Evolutionary conservation across 2,329 filamentous ascomycete genomes (phyloP).

Genomic region (Aspergillus felis): DNA sequence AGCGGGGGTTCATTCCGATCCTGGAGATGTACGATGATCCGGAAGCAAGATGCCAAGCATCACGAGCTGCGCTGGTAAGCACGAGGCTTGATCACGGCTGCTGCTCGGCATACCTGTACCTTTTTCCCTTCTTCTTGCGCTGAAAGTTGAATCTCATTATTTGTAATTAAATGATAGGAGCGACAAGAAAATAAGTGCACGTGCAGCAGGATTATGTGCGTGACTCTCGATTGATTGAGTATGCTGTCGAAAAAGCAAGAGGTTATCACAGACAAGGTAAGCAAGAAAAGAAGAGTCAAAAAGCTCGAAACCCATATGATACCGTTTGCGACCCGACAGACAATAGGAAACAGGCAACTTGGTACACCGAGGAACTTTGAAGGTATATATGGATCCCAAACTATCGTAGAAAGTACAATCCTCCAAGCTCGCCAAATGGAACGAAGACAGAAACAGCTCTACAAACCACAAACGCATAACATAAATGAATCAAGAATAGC

Average conservation of each 20-base stretch:
- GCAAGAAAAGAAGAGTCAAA: conserved; percentile 8
- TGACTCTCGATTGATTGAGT: conserved; percentile 16
- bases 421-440: conserved; percentile 6
- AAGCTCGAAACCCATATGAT: background rate
- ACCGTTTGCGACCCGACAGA: conserved; percentile 13
- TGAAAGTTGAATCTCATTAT: background rate
- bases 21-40: background rate
- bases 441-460: conserved; percentile 6
- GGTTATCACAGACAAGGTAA: conserved; percentile 5
- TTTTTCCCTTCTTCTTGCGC: too few relatives aligned
- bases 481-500: conserved; percentile 16
- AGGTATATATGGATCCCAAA: conserved; percentile 13
- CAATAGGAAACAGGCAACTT: conserved; percentile 9
- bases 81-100: conserved; percentile 2
- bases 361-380: conserved; percentile 13
- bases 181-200: background rate
- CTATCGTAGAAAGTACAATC: conserved; percentile 6
- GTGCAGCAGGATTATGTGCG: conserved; percentile 14
- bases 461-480: conserved; percentile 13
- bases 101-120: background rate
- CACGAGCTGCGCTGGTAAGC: conserved; percentile 9
- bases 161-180: background rate
- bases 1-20: background rate
- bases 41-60: conserved; percentile 8
- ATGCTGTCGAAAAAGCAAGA: conserved; percentile 8